Evolutionary conservation across 352 stramenopile genomes (phyloP).

Genomic region (Globisporangium lucens): DNA sequence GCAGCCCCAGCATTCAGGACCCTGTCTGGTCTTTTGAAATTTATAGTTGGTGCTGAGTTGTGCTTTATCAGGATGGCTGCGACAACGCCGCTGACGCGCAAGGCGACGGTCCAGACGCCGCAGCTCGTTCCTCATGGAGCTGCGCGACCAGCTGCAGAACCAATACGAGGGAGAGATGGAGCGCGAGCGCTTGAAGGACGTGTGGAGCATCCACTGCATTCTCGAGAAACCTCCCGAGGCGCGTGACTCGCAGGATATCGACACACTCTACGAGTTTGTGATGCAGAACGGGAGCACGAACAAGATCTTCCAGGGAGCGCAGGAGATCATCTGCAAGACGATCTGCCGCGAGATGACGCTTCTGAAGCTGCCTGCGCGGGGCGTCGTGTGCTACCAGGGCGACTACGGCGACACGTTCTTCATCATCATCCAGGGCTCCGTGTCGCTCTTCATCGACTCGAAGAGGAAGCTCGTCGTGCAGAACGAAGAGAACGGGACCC

Average conservation of each 20-base stretch:
- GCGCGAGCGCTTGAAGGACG: constrained; percentile 41
- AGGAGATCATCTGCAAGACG: constrained; percentile 87
- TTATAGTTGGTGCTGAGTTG: background rate
- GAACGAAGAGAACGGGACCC: constrained; percentile 13
- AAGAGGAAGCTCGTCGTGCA: constrained; percentile 34
- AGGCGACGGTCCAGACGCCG: constrained; percentile 21
- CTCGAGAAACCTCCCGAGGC: constrained; percentile 40
- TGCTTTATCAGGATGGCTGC: background rate
- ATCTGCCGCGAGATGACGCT: constrained; percentile 88
- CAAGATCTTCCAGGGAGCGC: constrained; percentile 77
- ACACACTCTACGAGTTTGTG: constrained; percentile 77
- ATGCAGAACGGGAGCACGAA: constrained; percentile 77
- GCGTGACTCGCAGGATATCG: constrained; percentile 55
- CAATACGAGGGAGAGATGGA: constrained; percentile 44
- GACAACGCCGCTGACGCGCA: constrained; percentile 12
- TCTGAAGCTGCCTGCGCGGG: constrained; percentile 53
- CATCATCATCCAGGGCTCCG: constrained; percentile 69
- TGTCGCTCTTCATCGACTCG: constrained; percentile 73
- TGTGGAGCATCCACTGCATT: constrained; percentile 52
- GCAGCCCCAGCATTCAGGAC: background rate
- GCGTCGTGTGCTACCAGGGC: constrained; percentile 76
- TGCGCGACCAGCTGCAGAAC: constrained; percentile 56
- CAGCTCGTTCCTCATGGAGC: constrained; percentile 47
- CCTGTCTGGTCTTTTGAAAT: too few relatives aligned
- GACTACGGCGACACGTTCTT: constrained; percentile 84